Base-by-base conservation (phyloP, 495 filamentous ascomycete species). In the Tuber borchii region DNA sequence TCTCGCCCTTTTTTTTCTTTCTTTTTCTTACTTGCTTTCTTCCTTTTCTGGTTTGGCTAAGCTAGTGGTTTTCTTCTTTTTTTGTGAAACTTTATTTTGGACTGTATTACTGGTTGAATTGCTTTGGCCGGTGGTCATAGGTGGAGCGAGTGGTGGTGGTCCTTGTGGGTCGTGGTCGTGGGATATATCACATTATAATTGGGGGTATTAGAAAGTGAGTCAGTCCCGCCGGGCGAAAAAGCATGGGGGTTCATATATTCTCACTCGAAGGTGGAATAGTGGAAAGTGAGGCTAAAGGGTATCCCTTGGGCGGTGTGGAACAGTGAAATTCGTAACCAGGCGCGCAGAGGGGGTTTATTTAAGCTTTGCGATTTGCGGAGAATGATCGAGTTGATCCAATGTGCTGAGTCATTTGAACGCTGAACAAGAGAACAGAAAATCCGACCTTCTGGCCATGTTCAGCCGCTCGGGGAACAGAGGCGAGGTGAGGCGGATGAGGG, bases 141-240 rank as follows among this genome's bases (percentile, higher is more conserved):
- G 34, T 37, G 34, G 34, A 37, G 34, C 34, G 34, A 37, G 34
- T 37, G 34, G 45, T 31, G 51, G 51, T 65, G 56, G 56, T 2
- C 34, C 34, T 61, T n/a, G n/a, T 65, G 56, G 22, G n/a, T 0
- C 22, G n/a, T 65, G 56, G 22, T 56, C 8, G 22, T 56, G 56
- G 56, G 56, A 65, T 65, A 65, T 65, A 65, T 65, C 56, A 65
- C 56, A 65, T 65, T 65, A 10, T 26, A 31, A 65, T 65, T 65
- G 56, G 56, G 56, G n/a, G 0, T 0, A 65, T 65, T 31, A 4
- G 0, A 0, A 65, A 65, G 56, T 65, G 51, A 61, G 56, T 65
- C 56, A 65, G 56, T 65, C 2, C 12, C 7, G n/a, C n/a, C 51
- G 3, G 8, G 51, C 51, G 51, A 65, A 65, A 65, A 65, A 65